A percentile compares a stretch with the other conserved stretches of the same genome.
Conservation (phyloP, 2,329 filamentous ascomycete genomes). For the Stemphylium vesicarium region DNA sequence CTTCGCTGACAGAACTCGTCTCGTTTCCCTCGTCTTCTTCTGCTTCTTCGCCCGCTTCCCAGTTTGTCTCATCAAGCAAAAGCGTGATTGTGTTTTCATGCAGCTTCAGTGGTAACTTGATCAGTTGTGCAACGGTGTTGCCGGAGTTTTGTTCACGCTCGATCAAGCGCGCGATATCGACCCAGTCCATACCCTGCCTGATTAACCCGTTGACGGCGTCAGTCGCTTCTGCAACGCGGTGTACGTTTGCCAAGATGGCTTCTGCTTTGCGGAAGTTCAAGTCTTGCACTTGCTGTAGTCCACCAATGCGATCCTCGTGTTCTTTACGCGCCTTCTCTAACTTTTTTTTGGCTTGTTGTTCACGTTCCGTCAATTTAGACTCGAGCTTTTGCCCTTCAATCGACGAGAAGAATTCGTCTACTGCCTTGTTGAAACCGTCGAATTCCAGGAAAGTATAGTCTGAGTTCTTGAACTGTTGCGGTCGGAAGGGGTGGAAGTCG, state of each 20-base stretch:
- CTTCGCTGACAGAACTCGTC: conserved; percentile 69
- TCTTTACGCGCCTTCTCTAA: conserved; percentile 84
- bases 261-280: conserved; percentile 86
- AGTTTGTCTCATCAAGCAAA: conserved; percentile 73
- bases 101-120: conserved; percentile 85
- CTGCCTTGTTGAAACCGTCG: conserved; percentile 86
- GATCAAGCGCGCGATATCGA: conserved; percentile 85
- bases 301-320: conserved; percentile 83
- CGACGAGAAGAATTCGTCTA: conserved; percentile 97
- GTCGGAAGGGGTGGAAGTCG: conserved; percentile 93
- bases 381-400: conserved; percentile 92
- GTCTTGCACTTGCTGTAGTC: conserved; percentile 79
- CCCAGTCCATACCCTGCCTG: conserved; percentile 96
- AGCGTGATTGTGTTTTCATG: conserved; percentile 89
- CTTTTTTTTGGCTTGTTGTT: conserved; percentile 81
- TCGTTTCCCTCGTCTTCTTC: conserved; percentile 63
- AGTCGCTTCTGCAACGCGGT: conserved; percentile 90
- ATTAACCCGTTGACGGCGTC: conserved; percentile 93
- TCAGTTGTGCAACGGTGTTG: conserved; percentile 86
- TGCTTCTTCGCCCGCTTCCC: conserved; percentile 67
- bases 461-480: conserved; percentile 76
- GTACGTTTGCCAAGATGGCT: conserved; percentile 87
- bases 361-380: conserved; percentile 79
- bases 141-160: conserved; percentile 81
- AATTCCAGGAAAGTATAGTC: conserved; percentile 74